Conservation (phyloP, 139 green algal species). For the Parachlorella kessleri region DNA sequence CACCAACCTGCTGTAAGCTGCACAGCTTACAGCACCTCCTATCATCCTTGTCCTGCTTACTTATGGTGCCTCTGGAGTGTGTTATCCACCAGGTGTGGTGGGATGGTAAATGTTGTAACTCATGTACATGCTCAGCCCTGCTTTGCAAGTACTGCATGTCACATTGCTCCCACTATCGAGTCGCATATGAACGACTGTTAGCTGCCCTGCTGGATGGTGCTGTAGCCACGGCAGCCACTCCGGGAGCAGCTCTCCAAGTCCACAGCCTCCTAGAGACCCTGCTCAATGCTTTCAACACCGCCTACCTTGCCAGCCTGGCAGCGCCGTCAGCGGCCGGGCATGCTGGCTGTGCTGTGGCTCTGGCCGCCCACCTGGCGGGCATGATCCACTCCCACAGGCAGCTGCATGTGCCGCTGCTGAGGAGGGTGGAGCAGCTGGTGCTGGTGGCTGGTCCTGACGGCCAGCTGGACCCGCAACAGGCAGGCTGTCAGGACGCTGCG, state of each 20-base stretch:
- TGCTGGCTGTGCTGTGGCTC: not conserved
- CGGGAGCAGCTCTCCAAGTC: not conserved
- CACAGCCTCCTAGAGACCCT: not conserved
- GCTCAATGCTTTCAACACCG: not conserved
- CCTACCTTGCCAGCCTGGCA: not conserved
- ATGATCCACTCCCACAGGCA: not conserved
- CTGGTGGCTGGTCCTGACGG: not conserved
- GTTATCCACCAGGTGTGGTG: no score
- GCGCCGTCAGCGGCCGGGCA: not conserved
- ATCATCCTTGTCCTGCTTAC: no score
- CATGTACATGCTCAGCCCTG: no score
- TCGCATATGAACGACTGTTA: not conserved
- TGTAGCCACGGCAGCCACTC: not conserved
- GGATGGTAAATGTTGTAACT: no score
- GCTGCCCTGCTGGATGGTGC: not conserved
- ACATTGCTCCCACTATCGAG: no score
- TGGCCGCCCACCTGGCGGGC: slow-evolving; percentile 13
- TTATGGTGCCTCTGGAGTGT: no score
- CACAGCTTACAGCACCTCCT: no score
- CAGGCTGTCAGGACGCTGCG: not conserved
- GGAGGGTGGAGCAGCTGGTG: not conserved
- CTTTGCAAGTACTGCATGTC: no score
- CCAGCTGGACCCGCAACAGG: not conserved
- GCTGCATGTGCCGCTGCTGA: slow-evolving; percentile 20
- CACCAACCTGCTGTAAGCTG: no score